Evolutionary conservation across 208 protist species (phyloP).

Genomic region (Porcisia deanei): DNA sequence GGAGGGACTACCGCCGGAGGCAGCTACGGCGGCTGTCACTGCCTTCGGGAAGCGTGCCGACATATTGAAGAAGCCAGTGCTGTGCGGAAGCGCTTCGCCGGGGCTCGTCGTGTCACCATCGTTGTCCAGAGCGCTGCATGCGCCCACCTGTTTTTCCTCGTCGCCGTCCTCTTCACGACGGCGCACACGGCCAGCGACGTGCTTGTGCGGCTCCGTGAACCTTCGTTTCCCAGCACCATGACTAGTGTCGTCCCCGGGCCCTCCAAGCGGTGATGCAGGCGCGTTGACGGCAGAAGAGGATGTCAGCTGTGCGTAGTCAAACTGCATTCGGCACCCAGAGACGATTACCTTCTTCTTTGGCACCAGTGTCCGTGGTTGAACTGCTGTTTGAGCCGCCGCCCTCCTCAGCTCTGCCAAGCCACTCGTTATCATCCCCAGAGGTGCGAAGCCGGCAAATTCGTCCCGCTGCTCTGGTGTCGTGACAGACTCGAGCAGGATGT

Average conservation of each 20-base stretch:
- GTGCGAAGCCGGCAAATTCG: constrained; percentile 47
- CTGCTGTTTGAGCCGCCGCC: constrained; percentile 29
- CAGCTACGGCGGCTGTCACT: constrained; percentile 19
- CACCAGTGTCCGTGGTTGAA: constrained; percentile 68
- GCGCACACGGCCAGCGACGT: constrained; percentile 53
- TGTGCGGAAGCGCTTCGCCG: not conserved
- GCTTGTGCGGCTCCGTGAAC: constrained; percentile 19
- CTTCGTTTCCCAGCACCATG: not conserved
- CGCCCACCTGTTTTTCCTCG: not conserved
- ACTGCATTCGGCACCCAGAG: constrained; percentile 36
- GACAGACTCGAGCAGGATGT: constrained; percentile 57
- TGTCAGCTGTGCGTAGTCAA: constrained; percentile 31
- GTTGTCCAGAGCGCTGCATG: not conserved
- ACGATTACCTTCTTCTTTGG: constrained; percentile 57
- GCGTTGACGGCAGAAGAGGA: not conserved
- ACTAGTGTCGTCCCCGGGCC: not conserved
- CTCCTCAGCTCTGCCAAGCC: constrained; percentile 54
- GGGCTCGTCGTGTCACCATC: not conserved
- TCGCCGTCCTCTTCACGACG: constrained; percentile 64
- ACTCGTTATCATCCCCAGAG: constrained; percentile 57
- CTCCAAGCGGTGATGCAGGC: not conserved
- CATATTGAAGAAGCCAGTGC: constrained; percentile 49
- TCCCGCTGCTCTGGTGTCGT: constrained; percentile 24
- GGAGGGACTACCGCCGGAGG: constrained; percentile 5
- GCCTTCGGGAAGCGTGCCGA: constrained; percentile 36